A percentile compares a stretch with the other conserved stretches of the same genome.
phyloP scores from a whole-genome alignment of 306 rosid genomes.

The Heteromeles arbutifolia region DNA sequence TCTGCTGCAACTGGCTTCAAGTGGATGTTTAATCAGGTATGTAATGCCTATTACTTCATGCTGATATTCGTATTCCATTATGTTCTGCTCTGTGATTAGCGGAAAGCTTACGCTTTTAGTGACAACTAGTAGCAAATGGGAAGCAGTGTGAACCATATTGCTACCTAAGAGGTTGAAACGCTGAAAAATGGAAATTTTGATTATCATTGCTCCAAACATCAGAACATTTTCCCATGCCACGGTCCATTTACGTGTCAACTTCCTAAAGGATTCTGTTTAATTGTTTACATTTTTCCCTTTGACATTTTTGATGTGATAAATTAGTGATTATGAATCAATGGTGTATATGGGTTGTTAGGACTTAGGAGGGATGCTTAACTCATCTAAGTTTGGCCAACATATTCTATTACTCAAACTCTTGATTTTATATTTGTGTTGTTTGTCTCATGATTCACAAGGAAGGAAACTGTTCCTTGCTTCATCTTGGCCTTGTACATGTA shows the following conservation, averaged over 20 bases:
- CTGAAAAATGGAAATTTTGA: neutral
- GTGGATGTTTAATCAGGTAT: slow-evolving; percentile 99
- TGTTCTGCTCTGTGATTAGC: neutral
- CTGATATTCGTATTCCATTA: neutral
- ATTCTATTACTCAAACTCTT: neutral
- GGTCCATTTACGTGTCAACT: neutral
- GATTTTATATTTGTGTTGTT: neutral
- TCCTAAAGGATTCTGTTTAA: neutral
- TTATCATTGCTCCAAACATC: neutral
- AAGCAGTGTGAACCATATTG: neutral
- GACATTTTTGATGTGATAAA: neutral
- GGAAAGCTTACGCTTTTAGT: neutral
- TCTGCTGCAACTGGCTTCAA: slow-evolving; percentile 93
- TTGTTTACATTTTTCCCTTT: neutral
- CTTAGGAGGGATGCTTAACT: neutral
- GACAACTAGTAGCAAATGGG: neutral
- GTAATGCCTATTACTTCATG: neutral
- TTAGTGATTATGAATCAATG: neutral
- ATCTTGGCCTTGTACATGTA: neutral
- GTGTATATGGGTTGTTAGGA: neutral
- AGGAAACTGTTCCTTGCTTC: neutral
- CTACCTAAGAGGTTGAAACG: neutral
- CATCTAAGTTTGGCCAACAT: neutral
- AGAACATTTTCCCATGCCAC: neutral
- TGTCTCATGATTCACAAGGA: neutral